Conservation (phyloP, 345 rosid genomes). For the Gossypium australe region DNA sequence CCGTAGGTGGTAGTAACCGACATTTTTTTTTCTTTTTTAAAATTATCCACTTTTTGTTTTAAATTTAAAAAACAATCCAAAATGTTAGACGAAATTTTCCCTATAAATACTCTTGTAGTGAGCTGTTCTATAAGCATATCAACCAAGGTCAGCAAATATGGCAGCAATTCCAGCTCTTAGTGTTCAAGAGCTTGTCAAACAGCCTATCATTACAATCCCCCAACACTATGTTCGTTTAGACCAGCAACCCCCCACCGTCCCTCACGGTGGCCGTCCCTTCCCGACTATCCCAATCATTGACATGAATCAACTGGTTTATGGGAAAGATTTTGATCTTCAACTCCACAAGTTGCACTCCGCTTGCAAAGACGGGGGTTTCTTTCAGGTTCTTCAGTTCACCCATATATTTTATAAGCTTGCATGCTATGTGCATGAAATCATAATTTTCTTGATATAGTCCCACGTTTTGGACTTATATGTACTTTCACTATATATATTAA, state of each 20-base stretch:
- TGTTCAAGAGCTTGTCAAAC: conserved; percentile 1
- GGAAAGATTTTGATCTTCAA: neutral
- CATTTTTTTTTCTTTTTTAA: neutral
- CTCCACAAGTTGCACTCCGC: conserved; percentile 5
- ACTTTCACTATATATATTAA: neutral
- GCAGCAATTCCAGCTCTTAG: neutral
- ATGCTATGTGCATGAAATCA: neutral
- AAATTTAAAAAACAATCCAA: no score
- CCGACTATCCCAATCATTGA: neutral
- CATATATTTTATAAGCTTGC: neutral
- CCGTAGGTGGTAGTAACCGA: no score
- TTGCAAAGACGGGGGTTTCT: conserved; percentile 6
- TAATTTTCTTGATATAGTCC: neutral
- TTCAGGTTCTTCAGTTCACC: conserved; percentile 3
- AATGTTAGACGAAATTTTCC: neutral
- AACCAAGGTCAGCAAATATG: neutral
- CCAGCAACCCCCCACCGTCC: neutral
- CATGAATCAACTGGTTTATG: neutral
- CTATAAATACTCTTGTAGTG: neutral
- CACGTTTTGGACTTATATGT: neutral
- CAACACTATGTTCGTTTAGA: neutral
- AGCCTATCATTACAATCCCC: neutral
- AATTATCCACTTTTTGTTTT: neutral
- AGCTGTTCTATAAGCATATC: neutral
- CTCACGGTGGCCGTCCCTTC: neutral